A percentile compares a stretch with the other conserved stretches of the same genome.
Evolutionary conservation across 352 stramenopile species (phyloP).

Genomic region (Globisporangium uncinulatum): DNA sequence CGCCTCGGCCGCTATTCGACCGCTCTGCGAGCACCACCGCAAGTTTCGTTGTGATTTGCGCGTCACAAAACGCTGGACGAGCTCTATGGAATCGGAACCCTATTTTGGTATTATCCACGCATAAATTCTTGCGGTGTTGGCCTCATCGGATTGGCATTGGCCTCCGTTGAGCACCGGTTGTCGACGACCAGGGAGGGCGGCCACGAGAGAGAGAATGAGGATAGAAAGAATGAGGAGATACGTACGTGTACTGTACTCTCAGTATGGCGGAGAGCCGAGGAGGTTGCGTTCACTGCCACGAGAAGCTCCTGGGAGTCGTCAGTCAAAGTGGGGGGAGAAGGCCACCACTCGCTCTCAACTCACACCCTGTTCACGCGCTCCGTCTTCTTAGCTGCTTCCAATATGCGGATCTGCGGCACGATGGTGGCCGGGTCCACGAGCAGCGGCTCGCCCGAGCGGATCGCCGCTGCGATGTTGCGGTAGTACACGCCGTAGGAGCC

Average conservation of each 20-base stretch:
- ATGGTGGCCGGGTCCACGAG: conserved; percentile 48
- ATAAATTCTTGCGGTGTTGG: background rate
- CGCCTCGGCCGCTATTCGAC: background rate
- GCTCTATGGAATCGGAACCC: too few relatives aligned
- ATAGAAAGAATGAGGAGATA: too few relatives aligned
- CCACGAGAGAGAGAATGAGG: too few relatives aligned
- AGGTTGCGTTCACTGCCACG: too few relatives aligned
- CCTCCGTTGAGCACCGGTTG: too few relatives aligned
- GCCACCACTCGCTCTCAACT: background rate
- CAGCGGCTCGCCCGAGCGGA: conserved; percentile 32
- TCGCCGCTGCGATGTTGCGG: conserved; percentile 63
- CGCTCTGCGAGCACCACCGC: too few relatives aligned
- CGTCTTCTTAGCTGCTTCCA: conserved; percentile 61
- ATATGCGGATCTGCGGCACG: conserved; percentile 63
- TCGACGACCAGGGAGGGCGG: too few relatives aligned
- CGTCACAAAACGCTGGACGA: background rate
- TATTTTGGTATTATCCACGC: background rate
- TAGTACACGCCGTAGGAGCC: conserved; percentile 69
- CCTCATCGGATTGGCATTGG: background rate
- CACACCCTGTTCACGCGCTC: conserved; percentile 25
- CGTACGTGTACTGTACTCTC: too few relatives aligned
- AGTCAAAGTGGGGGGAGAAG: background rate
- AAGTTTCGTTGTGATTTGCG: background rate
- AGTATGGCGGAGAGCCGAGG: too few relatives aligned
- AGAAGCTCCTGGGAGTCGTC: too few relatives aligned